phyloP scores from a whole-genome alignment of 805 yeast species.

The Sugiyamaella floridensis region DNA sequence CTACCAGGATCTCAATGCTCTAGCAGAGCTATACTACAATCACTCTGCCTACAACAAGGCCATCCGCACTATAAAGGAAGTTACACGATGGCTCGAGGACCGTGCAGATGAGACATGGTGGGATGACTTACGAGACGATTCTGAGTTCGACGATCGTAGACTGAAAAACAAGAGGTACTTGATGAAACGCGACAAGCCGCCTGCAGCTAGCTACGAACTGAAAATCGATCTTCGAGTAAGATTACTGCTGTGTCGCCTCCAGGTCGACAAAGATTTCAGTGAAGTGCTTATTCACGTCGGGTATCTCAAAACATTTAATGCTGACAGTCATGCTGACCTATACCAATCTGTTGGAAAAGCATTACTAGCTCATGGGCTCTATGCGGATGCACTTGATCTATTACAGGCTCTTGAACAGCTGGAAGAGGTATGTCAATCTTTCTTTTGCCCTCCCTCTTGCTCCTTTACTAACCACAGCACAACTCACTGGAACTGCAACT shows the following conservation, averaged over 20 bases:
- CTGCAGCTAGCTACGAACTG: slow-evolving; percentile 34
- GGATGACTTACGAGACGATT: slow-evolving; percentile 60
- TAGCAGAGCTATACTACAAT: slow-evolving; percentile 71
- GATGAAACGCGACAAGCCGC: slow-evolving; percentile 5
- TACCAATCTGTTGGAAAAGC: slow-evolving; percentile 70
- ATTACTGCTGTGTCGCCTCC: slow-evolving; percentile 67
- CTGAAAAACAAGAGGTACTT: background rate
- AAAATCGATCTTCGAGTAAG: slow-evolving; percentile 87
- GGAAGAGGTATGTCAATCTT: background rate
- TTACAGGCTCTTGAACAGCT: slow-evolving; percentile 28
- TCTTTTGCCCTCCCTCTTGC: background rate
- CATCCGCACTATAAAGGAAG: slow-evolving; percentile 55
- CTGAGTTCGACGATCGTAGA: slow-evolving; percentile 77
- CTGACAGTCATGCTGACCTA: slow-evolving; percentile 63
- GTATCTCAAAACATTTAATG: slow-evolving; percentile 48
- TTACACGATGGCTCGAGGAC: slow-evolving; percentile 76
- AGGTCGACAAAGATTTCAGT: slow-evolving; percentile 37
- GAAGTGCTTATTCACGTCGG: slow-evolving; percentile 72
- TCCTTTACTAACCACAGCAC: background rate
- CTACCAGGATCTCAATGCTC: slow-evolving; percentile 83
- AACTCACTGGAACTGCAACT: slow-evolving; percentile 33
- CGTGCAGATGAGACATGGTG: slow-evolving; percentile 61
- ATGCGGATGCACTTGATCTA: slow-evolving; percentile 68
- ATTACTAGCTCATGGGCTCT: slow-evolving; percentile 60
- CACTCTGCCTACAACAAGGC: slow-evolving; percentile 60